A percentile compares a stretch with the other conserved stretches of the same genome.
These are phyloP conservation scores for Fusarium lyarnte DNA, from an alignment of 2,329 filamentous ascomycete species.

Conservation along the genomic window DNA sequence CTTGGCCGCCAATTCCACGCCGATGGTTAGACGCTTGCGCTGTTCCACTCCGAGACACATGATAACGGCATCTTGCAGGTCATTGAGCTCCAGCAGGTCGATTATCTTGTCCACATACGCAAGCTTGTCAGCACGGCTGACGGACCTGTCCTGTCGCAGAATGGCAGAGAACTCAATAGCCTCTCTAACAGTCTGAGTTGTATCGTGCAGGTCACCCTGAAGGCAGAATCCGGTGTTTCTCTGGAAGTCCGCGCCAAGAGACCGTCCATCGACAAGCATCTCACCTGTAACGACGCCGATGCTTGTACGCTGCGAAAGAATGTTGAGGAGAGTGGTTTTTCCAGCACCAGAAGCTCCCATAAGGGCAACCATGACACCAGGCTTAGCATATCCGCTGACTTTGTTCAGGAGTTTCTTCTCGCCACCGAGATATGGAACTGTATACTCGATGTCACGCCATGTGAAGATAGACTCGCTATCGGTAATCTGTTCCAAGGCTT, in stretches of 20 bases:
- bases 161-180: slow-evolving; percentile 72
- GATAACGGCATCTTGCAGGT: slow-evolving; percentile 69
- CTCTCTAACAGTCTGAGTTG: slow-evolving; percentile 71
- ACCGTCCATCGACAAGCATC: slow-evolving; percentile 78
- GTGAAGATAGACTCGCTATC: slow-evolving; percentile 65
- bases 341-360: slow-evolving; percentile 86
- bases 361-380: slow-evolving; percentile 80
- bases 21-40: slow-evolving; percentile 63
- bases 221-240: slow-evolving; percentile 75
- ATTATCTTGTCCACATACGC: slow-evolving; percentile 73
- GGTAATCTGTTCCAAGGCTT: slow-evolving; percentile 39
- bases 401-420: slow-evolving; percentile 51
- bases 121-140: slow-evolving; percentile 68
- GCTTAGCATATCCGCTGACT: slow-evolving; percentile 81
- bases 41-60: slow-evolving; percentile 68
- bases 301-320: slow-evolving; percentile 75
- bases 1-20: slow-evolving; percentile 62
- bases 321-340: slow-evolving; percentile 85
- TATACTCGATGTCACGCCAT: slow-evolving; percentile 76
- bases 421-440: slow-evolving; percentile 62
- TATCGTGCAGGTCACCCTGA: slow-evolving; percentile 72
- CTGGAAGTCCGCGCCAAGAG: slow-evolving; percentile 77
- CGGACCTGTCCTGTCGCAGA: slow-evolving; percentile 66
- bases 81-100: slow-evolving; percentile 70
- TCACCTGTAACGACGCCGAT: slow-evolving; percentile 78